Evolutionary conservation across 169 alveolate genomes (phyloP).

Genomic region (Cryptosporidium bovis): DNA sequence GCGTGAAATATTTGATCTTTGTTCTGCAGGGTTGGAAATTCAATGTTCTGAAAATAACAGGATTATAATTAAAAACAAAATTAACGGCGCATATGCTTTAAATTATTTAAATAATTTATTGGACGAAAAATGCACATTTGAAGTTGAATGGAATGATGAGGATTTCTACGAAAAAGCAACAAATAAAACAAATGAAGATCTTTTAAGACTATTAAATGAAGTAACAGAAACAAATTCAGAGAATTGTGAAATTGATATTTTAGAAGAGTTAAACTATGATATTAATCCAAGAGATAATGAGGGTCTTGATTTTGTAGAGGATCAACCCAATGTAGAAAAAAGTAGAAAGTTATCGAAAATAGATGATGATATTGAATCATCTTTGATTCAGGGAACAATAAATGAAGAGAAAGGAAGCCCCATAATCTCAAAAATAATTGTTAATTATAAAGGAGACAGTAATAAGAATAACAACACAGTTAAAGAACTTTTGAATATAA

Average conservation of each 20-base stretch:
- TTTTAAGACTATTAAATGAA: conserved; percentile 46
- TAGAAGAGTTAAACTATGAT: background rate
- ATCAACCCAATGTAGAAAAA: background rate
- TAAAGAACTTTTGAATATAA: too few species aligned
- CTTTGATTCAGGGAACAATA: background rate
- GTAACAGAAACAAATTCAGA: conserved; percentile 6
- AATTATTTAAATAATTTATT: conserved; percentile 46
- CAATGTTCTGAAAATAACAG: conserved; percentile 1
- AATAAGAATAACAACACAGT: background rate
- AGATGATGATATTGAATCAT: background rate
- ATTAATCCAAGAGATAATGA: background rate
- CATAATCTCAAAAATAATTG: conserved; percentile 10
- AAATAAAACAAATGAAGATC: conserved; percentile 38
- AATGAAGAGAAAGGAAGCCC: conserved; percentile 1
- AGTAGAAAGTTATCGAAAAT: background rate
- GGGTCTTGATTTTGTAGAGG: background rate
- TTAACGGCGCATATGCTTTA: conserved; percentile 26
- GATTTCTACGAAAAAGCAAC: conserved; percentile 54
- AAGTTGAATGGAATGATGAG: conserved; percentile 61
- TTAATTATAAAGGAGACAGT: background rate
- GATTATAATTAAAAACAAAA: background rate
- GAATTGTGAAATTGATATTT: background rate
- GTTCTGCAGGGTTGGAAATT: conserved; percentile 17
- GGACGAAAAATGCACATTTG: conserved; percentile 9
- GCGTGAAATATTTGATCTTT: conserved; percentile 70